These are phyloP conservation scores for Diaporthe vaccinii DNA, from an alignment of 2,329 filamentous ascomycete genomes.

Conservation along the genomic window DNA sequence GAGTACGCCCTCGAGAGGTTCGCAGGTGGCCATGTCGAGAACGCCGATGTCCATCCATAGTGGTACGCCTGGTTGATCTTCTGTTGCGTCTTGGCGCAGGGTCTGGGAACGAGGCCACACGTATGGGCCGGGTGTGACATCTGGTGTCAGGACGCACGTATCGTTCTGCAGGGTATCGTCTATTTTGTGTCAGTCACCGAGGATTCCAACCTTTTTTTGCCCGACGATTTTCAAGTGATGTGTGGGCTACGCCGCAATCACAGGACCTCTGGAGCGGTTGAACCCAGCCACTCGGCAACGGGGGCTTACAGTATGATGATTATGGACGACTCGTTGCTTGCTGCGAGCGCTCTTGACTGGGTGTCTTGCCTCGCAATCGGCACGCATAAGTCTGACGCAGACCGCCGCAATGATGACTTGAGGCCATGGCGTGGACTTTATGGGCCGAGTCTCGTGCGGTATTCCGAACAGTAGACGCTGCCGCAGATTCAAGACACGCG, in stretches of 20 bases:
- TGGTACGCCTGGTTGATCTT: slow-evolving; percentile 33
- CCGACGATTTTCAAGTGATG: not conserved
- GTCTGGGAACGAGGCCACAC: slow-evolving; percentile 35
- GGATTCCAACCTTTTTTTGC: too few relatives aligned
- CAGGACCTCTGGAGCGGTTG: not conserved
- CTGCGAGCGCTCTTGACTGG: not conserved
- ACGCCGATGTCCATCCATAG: slow-evolving; percentile 34
- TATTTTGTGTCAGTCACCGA: not conserved
- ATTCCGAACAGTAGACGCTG: not conserved
- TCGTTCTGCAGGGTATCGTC: slow-evolving; percentile 36
- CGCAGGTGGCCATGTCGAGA: slow-evolving; percentile 36
- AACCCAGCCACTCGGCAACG: not conserved
- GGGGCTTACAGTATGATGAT: slow-evolving; percentile 31
- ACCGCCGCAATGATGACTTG: not conserved
- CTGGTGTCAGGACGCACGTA: slow-evolving; percentile 35
- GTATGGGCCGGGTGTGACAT: slow-evolving; percentile 36
- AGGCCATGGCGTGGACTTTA: not conserved
- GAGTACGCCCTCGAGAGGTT: slow-evolving; percentile 28
- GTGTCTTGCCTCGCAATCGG: not conserved
- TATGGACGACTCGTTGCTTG: not conserved
- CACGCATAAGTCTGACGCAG: not conserved
- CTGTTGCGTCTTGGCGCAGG: slow-evolving; percentile 35
- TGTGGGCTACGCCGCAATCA: too few relatives aligned
- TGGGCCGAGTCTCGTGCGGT: not conserved
- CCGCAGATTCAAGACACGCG: not conserved